Base-by-base conservation (phyloP, 2,329 filamentous ascomycete species). In the Hypoxylon sp. region DNA sequence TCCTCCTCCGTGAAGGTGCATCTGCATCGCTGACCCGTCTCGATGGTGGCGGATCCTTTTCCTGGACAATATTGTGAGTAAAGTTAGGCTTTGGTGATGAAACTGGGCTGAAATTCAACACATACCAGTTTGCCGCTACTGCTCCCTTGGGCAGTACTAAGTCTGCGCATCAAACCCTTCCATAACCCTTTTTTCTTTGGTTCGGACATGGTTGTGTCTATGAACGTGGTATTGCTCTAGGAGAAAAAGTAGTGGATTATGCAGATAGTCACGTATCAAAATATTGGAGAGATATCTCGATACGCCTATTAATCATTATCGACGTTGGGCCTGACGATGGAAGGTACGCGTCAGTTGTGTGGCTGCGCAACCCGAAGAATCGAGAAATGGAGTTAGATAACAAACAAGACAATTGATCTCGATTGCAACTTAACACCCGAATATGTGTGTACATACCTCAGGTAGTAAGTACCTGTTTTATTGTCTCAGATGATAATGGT, bases 161-260 rank as follows among this genome's bases (percentile, higher is more conserved):
- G 79, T 64, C 77, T 81, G 65, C 84, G 81, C 68, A 87, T 79
- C 57, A 87, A 75, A 62, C 77, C 78, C 30, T 78, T 77, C 80
- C 80, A 82, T 64, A 85, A 82, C 50, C 80, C 76, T 69, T 79
- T 81, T 75, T 81, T 81, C 69, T 79, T 78, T 54, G 70, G 67
- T 67, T 74, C 73, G 54, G 69, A 65, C 73, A 74, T 74, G 55
- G 47, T 68, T 59, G 32, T 46, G 56, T 63, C 26, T 62, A 32
- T 39, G 43, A 57, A 46, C n/a, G n/a, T 64, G 48, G 41, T 62
- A 50, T 59, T 59, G 62, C 57, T 32, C 41, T 47, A 56, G 58
- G 52, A 57, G 61, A 57, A 64, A 69, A 48, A 48, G 28, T 13
- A 6, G 44, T 48, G 44, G 20, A 53, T 19, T 41, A 41, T 4